A percentile compares a stretch with the other conserved stretches of the same genome.
Conservation (phyloP, 2,329 filamentous ascomycete species). For the Triangularia verruculosa region DNA sequence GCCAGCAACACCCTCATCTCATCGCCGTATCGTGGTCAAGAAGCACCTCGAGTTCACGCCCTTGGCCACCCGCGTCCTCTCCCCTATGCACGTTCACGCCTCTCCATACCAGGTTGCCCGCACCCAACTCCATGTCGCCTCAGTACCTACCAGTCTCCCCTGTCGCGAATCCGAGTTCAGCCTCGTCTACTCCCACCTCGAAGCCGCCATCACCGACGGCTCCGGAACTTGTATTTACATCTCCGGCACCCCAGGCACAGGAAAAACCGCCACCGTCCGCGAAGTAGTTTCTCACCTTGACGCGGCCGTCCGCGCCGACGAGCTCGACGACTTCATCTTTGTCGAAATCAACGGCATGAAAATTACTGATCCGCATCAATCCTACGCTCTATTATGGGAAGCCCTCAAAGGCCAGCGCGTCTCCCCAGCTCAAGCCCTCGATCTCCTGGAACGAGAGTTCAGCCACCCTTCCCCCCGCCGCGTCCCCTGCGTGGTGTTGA, state of each 20-base stretch:
- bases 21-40: slow-evolving; percentile 64
- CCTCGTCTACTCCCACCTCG: slow-evolving; percentile 88
- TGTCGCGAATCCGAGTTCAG: slow-evolving; percentile 91
- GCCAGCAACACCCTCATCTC: slow-evolving; percentile 41
- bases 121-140: slow-evolving; percentile 85
- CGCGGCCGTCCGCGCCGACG: slow-evolving; percentile 80
- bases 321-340: slow-evolving; percentile 97
- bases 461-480: slow-evolving; percentile 84
- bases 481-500: slow-evolving; percentile 92
- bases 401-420: slow-evolving; percentile 91
- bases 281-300: slow-evolving; percentile 91
- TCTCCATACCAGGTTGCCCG: slow-evolving; percentile 92
- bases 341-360: slow-evolving; percentile 99
- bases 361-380: slow-evolving; percentile 95
- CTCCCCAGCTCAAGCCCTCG: slow-evolving; percentile 84
- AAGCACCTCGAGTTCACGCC: slow-evolving; percentile 94
- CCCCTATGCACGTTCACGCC: slow-evolving; percentile 68
- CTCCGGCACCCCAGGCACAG: slow-evolving; percentile 95
- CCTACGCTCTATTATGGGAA: slow-evolving; percentile 94
- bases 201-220: slow-evolving; percentile 89
- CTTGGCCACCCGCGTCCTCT: slow-evolving; percentile 81
- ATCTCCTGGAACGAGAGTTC: slow-evolving; percentile 89
- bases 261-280: slow-evolving; percentile 94
- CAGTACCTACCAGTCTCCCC: slow-evolving; percentile 83
- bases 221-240: slow-evolving; percentile 98